These are phyloP conservation scores for Dothideomycetes sp. DNA, from an alignment of 2,329 filamentous ascomycete species.

Conservation along the genomic window DNA sequence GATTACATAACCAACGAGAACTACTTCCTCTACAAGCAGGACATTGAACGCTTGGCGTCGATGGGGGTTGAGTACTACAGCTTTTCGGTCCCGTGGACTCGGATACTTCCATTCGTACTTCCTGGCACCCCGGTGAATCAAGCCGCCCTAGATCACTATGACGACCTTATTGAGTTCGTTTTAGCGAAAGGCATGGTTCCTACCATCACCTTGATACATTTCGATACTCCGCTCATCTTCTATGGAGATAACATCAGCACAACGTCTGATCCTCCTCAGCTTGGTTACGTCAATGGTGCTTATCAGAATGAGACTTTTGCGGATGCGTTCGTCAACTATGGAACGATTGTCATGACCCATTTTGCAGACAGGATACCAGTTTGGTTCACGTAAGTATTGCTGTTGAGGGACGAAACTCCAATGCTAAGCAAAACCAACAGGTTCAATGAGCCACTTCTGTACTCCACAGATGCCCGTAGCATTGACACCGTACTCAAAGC, in stretches of 20 bases:
- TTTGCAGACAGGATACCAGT: conserved; percentile 25
- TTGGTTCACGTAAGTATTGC: conserved; percentile 31
- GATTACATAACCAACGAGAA: conserved; percentile 41
- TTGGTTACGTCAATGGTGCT: conserved; percentile 20
- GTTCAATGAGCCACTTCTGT: conserved; percentile 23
- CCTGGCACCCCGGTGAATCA: conserved; percentile 31
- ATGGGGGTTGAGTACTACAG: conserved; percentile 19
- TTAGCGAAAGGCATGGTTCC: conserved; percentile 33
- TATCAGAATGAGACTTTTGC: conserved; percentile 21
- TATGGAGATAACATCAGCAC: conserved; percentile 3
- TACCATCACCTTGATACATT: conserved; percentile 34
- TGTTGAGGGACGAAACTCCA: too few species aligned
- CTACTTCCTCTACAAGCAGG: conserved; percentile 41
- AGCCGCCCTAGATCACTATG: conserved; percentile 32
- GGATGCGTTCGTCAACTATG: conserved; percentile 25
- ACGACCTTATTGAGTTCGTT: conserved; percentile 34
- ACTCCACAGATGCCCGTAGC: background rate
- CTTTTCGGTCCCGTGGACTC: conserved; percentile 35
- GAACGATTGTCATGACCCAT: conserved; percentile 22
- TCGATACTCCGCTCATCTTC: conserved; percentile 24
- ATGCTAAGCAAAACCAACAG: too few species aligned
- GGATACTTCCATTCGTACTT: conserved; percentile 34
- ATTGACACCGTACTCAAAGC: conserved; percentile 10
- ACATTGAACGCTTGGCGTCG: conserved; percentile 25
- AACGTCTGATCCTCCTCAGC: conserved; percentile 16